Evolutionary conservation across 805 yeast genomes (phyloP), one percentile per base, ranked within the genome.

Genomic region (Candida stauntonica): DNA sequence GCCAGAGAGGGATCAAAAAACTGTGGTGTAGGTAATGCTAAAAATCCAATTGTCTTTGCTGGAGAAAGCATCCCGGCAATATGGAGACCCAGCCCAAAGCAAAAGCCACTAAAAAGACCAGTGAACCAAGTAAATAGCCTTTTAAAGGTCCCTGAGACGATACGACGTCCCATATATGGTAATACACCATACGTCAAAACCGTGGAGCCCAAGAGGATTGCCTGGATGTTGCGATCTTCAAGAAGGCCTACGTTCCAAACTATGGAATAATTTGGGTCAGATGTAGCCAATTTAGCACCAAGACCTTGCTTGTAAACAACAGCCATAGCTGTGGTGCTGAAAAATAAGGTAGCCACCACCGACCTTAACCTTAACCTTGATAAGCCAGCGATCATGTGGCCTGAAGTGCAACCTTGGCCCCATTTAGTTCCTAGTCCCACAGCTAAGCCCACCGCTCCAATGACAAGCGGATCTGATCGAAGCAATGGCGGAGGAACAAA

Each of bases 381-480:
- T n/a, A 73, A 36, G 0, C 79, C 79, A 15, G 62, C 58, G 5
- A 74, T 54, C 75, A 74, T 70, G 46, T 74, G 79, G 3, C 79
- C 79, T 0, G 77, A 72, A 2, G 79, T 74, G 39, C 79, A 74
- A 3, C 79, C 79, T 21, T 63, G 56, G 0, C 74, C 78, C 23
- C 60, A 50, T 24, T 62, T 62, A 0, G 79, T 67, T 1, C 79
- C 79, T 2, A 67, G 16, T 0, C 79, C 79, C 3, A 66, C 72
- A 2, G 72, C 46, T 0, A 63, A 38, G 0, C 79, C 78, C 7
- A 13, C 28, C 6, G 14, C 6, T 26, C 7, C 6, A 7, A 11
- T 9, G 6, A 11, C 13, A 6, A 14, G 13, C 15, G 15, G 9
- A 5, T 19, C 33, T 2, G 36, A 15, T 1, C 46, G 26, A 2